These are phyloP conservation scores for Colletotrichum sp. DNA, from an alignment of 2,329 filamentous ascomycete species.

Conservation along the genomic window DNA sequence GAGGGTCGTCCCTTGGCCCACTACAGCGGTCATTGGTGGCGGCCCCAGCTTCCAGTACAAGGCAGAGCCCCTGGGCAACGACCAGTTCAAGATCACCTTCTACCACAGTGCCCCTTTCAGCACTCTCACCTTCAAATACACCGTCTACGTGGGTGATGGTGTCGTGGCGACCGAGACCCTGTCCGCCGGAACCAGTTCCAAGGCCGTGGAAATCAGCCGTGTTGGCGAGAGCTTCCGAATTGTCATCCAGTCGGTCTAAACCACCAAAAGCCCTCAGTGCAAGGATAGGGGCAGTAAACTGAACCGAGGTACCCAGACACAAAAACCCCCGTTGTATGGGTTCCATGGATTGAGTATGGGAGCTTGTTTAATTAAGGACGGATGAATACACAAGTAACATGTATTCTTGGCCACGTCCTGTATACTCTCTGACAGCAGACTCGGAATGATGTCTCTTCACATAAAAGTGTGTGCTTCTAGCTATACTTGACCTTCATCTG, in stretches of 20 bases:
- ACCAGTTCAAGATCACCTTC: neutral
- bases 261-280: accelerated
- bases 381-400: too few species aligned
- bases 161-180: neutral
- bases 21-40: neutral
- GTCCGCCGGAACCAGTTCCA: neutral
- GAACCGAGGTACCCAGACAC: neutral
- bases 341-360: too few species aligned
- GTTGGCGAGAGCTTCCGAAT: neutral
- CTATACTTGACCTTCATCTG: accelerated
- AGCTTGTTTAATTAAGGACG: too few species aligned
- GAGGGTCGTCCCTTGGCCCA: neutral
- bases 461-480: too few species aligned
- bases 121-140: neutral
- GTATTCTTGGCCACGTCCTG: too few species aligned
- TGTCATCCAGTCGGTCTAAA: neutral
- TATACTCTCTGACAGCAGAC: too few species aligned
- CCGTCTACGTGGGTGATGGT: neutral
- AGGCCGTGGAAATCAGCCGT: neutral
- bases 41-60: neutral
- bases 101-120: neutral
- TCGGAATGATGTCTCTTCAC: too few species aligned
- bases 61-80: neutral
- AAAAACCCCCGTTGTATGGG: neutral
- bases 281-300: too few species aligned